Evolutionary conservation across 148 eudicot species (phyloP), one percentile per base, ranked within the genome.

Genomic region (Dianthus caryophyllus): DNA sequence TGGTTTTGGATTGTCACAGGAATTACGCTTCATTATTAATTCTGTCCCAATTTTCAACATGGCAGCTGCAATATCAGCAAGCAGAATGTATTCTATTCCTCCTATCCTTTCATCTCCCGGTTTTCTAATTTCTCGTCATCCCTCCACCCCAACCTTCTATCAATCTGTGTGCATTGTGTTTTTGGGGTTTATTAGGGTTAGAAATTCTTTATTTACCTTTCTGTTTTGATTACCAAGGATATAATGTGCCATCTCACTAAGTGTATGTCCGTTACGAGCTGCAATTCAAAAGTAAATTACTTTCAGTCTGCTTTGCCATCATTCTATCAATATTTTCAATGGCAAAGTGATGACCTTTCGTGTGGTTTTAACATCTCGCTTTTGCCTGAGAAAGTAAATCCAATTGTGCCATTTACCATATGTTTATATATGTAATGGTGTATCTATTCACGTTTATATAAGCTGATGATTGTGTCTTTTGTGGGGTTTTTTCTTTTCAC

Each of bases 41-140:
- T 84, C 98, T 51, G 76, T 93, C 73, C 98, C 96, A 39, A 78
- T 93, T 50, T 85, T 93, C 59, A 93, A 93, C 77, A 74, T 93
- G 58, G 79, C 90, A 20, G 98, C 96, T 61, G 96, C 98, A 68
- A 54, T 89, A 69, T 85, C 95, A 63, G 98, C 98, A 52, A 86
- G 76, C 75, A 88, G 98, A 84, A 85, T 93, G 98, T 93, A 93
- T 61, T 86, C 41, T 22, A 39, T 60, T 65, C 30, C 46, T n/a
- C 18, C 44, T n/a, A n/a, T n/a, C n/a, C n/a, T n/a, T n/a, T 47
- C 54, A 11, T 5, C 17, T 5, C 12, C 29, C 14, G 3, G 8
- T 8, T 8, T 8, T 8, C 39, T 3, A 8, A 2, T 41, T 9
- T 41, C 44, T 9, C 12, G 6, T 51, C 5, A 21, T 51, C 57